phyloP scores from a whole-genome alignment of 805 yeast species.

The Saccharomycopsis sp. region DNA sequence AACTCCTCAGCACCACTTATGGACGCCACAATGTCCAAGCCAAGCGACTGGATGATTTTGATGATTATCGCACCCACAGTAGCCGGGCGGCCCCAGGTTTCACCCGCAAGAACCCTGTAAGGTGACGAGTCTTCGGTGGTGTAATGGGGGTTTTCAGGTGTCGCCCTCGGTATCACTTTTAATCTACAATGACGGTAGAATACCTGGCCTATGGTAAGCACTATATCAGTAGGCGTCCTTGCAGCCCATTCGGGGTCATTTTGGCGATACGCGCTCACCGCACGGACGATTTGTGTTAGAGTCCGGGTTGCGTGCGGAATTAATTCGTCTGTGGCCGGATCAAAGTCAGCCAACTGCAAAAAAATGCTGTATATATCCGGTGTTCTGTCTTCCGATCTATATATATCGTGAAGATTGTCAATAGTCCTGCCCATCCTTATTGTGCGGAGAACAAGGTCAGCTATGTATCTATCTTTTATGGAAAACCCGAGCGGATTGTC shows the following conservation, averaged over 20 bases:
- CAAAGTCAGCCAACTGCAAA: neutral
- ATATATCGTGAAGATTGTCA: neutral
- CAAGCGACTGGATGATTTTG: neutral
- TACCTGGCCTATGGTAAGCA: neutral
- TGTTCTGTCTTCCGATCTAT: neutral
- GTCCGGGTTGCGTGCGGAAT: neutral
- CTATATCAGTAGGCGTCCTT: neutral
- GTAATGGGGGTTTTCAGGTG: neutral
- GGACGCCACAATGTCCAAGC: neutral
- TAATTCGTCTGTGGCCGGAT: neutral
- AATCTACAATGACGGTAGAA: neutral
- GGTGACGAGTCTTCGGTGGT: neutral
- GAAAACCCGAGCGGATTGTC: neutral
- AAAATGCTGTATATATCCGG: neutral
- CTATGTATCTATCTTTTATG: neutral
- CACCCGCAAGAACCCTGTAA: neutral
- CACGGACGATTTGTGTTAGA: neutral
- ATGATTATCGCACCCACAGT: neutral
- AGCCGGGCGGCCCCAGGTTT: neutral
- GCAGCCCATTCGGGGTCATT: neutral
- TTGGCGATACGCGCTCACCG: neutral
- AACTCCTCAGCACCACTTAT: neutral
- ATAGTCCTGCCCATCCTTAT: neutral
- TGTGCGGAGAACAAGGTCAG: neutral
- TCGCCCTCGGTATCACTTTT: neutral